Conservation (phyloP, 2,329 filamentous ascomycete species). For the Arachnomyces sp. region DNA sequence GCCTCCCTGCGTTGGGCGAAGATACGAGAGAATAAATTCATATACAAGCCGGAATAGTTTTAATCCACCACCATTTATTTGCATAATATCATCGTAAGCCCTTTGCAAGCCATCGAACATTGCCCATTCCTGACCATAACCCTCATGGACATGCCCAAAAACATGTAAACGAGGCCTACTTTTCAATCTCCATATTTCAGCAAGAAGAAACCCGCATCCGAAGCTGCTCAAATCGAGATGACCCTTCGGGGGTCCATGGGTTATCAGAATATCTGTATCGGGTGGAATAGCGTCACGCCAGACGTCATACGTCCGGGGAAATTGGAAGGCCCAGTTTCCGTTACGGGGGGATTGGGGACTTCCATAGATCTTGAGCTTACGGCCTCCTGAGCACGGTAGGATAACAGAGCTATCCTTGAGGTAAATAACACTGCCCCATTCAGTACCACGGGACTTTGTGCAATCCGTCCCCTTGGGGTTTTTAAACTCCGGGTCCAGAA, state of each 20-base stretch:
- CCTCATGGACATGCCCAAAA: slow-evolving; percentile 73
- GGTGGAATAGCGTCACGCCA: slow-evolving; percentile 62
- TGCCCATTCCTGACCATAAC: slow-evolving; percentile 55
- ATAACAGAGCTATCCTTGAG: slow-evolving; percentile 58
- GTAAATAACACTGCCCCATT: slow-evolving; percentile 62
- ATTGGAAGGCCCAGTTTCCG: slow-evolving; percentile 71
- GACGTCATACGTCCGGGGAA: slow-evolving; percentile 52
- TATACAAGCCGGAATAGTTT: background rate
- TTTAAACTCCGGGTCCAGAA: slow-evolving; percentile 60
- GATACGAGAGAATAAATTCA: background rate
- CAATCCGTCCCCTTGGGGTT: slow-evolving; percentile 17
- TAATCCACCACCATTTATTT: slow-evolving; percentile 4
- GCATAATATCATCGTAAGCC: slow-evolving; percentile 54
- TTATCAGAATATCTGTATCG: slow-evolving; percentile 66
- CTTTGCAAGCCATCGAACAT: slow-evolving; percentile 63
- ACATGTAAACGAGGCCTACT: slow-evolving; percentile 63
- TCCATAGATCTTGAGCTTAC: slow-evolving; percentile 63
- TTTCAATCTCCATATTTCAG: slow-evolving; percentile 59
- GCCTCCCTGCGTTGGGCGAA: background rate
- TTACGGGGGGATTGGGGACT: slow-evolving; percentile 65
- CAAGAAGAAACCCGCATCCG: slow-evolving; percentile 59
- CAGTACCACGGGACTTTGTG: slow-evolving; percentile 41
- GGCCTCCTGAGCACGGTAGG: slow-evolving; percentile 50
- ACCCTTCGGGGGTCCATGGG: slow-evolving; percentile 65
- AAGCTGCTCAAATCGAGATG: slow-evolving; percentile 51